Base-by-base conservation (phyloP, 2,329 filamentous ascomycete species). In the Samsoniella hepiali region DNA sequence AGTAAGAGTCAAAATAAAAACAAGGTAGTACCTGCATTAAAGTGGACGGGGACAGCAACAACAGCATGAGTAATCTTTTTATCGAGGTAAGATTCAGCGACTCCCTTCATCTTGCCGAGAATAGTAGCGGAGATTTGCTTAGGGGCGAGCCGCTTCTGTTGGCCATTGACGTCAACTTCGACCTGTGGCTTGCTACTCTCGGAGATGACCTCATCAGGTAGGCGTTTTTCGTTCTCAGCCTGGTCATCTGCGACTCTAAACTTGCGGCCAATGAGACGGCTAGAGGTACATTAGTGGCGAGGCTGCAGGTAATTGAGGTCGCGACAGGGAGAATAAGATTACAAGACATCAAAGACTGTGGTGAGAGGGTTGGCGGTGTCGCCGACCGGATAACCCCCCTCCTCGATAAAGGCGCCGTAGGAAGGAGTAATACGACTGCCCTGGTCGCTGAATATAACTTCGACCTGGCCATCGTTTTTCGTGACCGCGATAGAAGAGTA, bases 151-250 rank as follows among this genome's bases (percentile, higher is more conserved):
- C 81, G 84, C 82, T 89, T 92, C 70, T 85, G 77, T 66, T 22
- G 22, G 22, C 81, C 71, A 63, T 87, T 84, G 22, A 22, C 22
- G 75, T 81, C 75, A 69, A 91, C 87, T 64, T 89, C 78, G 71
- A 94, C 90, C 76, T 90, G 84, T 75, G 95, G 95, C 83, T 97
- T 96, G 76, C 88, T 93, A 78, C 90, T 87, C 84, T 95, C 93
- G 84, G 90, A 85, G 74, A 92, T 76, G 66, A 99, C 91, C 82
- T 91, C 92, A 89, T 94, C 99, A 73, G 95, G 94, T 86, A 97
- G 97, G 84, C 97, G 91, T 91, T 99, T 98, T 91, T 99, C 98
- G 76, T 95, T 86, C 76, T 99, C 95, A 75, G 83, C 85, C 82
- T 97, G 93, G 69, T 97, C 89, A 68, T 95, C 91, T 82, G 89